Evolutionary conservation across 768 basidiomycete genomes (phyloP).

Genomic region (Terana coerulea): DNA sequence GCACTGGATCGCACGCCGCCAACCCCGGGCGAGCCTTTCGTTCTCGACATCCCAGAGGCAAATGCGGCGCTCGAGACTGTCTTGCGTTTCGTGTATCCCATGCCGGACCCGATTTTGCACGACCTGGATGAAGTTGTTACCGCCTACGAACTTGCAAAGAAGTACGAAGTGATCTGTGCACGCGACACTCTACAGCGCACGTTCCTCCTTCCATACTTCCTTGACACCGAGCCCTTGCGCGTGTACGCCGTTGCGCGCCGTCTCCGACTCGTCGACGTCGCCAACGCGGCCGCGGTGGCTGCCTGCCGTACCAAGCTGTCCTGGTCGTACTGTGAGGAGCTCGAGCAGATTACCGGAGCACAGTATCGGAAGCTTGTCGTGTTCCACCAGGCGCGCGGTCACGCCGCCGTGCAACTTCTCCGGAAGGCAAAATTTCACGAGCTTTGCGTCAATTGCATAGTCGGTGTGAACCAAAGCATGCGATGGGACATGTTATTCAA

Average conservation of each 20-base stretch:
- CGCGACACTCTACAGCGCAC: slow-evolving; percentile 45
- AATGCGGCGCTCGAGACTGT: slow-evolving; percentile 42
- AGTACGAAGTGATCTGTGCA: slow-evolving; percentile 57
- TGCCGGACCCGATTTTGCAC: slow-evolving; percentile 47
- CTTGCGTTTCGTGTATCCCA: slow-evolving; percentile 60
- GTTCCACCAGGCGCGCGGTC: slow-evolving; percentile 52
- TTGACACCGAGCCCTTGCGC: slow-evolving; percentile 47
- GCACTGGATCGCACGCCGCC: slow-evolving; percentile 51
- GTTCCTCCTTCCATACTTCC: slow-evolving; percentile 48
- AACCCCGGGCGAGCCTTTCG: slow-evolving; percentile 31
- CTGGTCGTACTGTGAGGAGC: slow-evolving; percentile 56
- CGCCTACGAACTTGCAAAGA: slow-evolving; percentile 50
- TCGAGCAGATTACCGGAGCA: slow-evolving; percentile 61
- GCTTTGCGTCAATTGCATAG: not conserved
- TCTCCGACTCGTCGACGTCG: slow-evolving; percentile 61
- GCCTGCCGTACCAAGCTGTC: slow-evolving; percentile 58
- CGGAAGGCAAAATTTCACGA: slow-evolving; percentile 10
- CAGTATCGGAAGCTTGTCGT: slow-evolving; percentile 62
- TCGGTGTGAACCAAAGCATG: not conserved
- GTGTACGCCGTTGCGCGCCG: slow-evolving; percentile 72
- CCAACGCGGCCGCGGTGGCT: slow-evolving; percentile 52
- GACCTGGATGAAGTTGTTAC: slow-evolving; percentile 51
- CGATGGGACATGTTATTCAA: not conserved
- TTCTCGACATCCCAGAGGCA: slow-evolving; percentile 55
- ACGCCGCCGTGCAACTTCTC: slow-evolving; percentile 46